A percentile compares a stretch with the other conserved stretches of the same genome.
Evolutionary conservation across 345 rosid species (phyloP).

Genomic region (Populus nigra): DNA sequence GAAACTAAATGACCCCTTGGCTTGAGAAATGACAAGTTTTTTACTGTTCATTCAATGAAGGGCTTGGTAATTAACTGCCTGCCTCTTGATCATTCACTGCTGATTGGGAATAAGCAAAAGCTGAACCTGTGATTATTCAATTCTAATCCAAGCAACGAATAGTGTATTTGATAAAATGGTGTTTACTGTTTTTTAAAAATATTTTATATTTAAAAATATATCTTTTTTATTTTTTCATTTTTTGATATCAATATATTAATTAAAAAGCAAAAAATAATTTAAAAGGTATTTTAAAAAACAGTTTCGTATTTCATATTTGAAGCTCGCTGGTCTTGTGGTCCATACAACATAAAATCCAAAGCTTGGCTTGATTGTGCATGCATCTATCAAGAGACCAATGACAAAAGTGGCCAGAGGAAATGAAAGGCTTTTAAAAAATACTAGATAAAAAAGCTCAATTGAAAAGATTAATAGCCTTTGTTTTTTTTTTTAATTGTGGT

Average conservation of each 20-base stretch:
- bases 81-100: background rate
- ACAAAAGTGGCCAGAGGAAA: background rate
- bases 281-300: no score
- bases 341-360: slow-evolving; percentile 2
- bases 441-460: background rate
- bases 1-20: background rate
- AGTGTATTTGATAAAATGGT: no score
- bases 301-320: no score
- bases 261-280: no score
- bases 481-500: no score
- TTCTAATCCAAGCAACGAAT: no score
- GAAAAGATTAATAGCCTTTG: background rate
- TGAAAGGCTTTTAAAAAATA: background rate
- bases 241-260: no score
- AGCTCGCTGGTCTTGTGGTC: background rate
- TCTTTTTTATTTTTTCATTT: no score
- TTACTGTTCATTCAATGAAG: background rate
- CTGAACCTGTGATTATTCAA: background rate
- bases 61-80: background rate
- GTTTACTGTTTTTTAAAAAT: no score
- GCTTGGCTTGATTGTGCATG: slow-evolving; percentile 13
- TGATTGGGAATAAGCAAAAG: slow-evolving; percentile 5
- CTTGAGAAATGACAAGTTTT: background rate
- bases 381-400: background rate
- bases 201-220: no score